phyloP scores from a whole-genome alignment of 352 stramenopile genomes.

The Pythium graminicola region DNA sequence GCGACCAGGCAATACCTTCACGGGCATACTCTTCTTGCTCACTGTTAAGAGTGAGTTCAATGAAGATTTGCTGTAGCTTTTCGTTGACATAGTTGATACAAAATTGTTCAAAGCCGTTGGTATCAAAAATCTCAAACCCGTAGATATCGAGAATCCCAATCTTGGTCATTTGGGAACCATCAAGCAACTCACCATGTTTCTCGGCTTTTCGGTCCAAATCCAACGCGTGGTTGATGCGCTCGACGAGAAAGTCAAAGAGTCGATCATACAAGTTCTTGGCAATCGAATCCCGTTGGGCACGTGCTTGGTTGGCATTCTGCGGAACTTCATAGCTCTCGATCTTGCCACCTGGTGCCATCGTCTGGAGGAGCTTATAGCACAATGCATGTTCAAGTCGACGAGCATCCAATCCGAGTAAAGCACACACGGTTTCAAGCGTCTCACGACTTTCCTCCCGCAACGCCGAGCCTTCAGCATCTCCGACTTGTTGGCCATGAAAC shows the following conservation, averaged over 20 bases:
- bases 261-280: conserved; percentile 95
- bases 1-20: conserved; percentile 88
- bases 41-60: conserved; percentile 85
- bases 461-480: conserved; percentile 65
- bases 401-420: conserved; percentile 61
- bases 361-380: conserved; percentile 82
- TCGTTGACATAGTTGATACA: conserved; percentile 96
- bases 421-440: conserved; percentile 57
- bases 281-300: conserved; percentile 92
- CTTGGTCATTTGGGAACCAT: conserved; percentile 67
- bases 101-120: conserved; percentile 94
- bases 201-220: conserved; percentile 81
- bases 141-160: conserved; percentile 96
- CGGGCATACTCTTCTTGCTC: conserved; percentile 94
- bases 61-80: conserved; percentile 92
- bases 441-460: conserved; percentile 31
- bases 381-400: conserved; percentile 60
- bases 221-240: conserved; percentile 81
- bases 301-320: conserved; percentile 82
- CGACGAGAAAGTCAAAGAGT: conserved; percentile 96
- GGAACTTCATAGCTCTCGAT: conserved; percentile 85
- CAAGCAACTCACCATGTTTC: conserved; percentile 67
- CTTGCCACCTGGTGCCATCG: conserved; percentile 76
- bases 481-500: conserved; percentile 53
- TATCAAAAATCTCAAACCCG: conserved; percentile 94